A percentile compares a stretch with the other conserved stretches of the same genome.
Conservation (phyloP, 306 rosid species). For the Quercus aquifolioides region DNA sequence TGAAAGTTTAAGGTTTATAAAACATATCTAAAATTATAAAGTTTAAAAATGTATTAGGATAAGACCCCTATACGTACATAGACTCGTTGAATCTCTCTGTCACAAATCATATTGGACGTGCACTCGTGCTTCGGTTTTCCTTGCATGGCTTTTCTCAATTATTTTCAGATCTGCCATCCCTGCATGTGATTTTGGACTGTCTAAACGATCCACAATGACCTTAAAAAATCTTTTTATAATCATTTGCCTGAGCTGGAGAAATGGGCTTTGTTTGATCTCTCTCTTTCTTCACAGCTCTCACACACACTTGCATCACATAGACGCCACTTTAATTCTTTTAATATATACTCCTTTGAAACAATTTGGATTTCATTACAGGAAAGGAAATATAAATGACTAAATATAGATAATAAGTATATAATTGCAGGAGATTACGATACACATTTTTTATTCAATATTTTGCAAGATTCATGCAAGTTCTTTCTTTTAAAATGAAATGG, state of each 20-base stretch:
- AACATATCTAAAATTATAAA: too few relatives aligned
- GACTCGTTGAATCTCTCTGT: not conserved
- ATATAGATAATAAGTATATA: too few relatives aligned
- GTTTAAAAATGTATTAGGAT: not conserved
- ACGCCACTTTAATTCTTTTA: not conserved
- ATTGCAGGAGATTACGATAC: too few relatives aligned
- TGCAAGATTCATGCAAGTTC: too few relatives aligned
- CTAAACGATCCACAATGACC: not conserved
- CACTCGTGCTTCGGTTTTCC: not conserved
- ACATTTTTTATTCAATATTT: too few relatives aligned
- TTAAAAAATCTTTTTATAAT: not conserved
- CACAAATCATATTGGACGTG: not conserved
- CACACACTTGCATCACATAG: not conserved
- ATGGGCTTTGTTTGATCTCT: not conserved
- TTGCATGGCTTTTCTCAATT: not conserved
- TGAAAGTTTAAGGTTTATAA: too few relatives aligned
- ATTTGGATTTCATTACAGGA: too few relatives aligned
- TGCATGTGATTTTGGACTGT: conserved; percentile 19
- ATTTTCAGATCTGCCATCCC: not conserved
- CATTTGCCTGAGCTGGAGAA: conserved; percentile 8
- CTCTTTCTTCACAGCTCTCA: not conserved
- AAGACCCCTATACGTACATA: not conserved
- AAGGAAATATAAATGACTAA: too few relatives aligned
- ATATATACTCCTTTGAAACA: not conserved
- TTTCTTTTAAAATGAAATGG: too few relatives aligned